These are phyloP conservation scores for Rhynchospora tenuis DNA, from an alignment of 176 grass and related monocot genomes.

Conservation along the genomic window DNA sequence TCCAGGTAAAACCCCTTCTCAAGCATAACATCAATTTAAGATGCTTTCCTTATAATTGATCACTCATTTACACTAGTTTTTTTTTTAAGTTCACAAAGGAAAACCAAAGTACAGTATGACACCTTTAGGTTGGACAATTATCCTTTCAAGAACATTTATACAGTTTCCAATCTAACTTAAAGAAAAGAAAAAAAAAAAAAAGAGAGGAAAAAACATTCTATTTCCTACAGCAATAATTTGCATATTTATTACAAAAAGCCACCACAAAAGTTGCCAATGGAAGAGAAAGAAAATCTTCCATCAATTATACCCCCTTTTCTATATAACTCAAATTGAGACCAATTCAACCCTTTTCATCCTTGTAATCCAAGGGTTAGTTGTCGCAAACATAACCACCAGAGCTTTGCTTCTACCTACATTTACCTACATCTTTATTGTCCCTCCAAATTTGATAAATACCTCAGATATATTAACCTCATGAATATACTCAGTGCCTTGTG, in stretches of 20 bases:
- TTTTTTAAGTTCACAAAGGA: too few relatives aligned
- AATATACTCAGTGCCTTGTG: not conserved
- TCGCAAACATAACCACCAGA: not conserved
- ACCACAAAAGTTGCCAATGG: slow-evolving; percentile 10
- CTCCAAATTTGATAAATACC: not conserved
- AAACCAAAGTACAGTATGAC: not conserved
- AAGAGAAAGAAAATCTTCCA: slow-evolving; percentile 25
- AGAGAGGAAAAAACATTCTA: not conserved
- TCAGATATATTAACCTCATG: not conserved
- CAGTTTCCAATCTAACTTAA: not conserved
- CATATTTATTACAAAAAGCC: slow-evolving; percentile 14
- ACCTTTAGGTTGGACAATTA: not conserved
- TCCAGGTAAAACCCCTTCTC: too few relatives aligned
- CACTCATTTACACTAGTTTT: too few relatives aligned
- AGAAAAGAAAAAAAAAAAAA: not conserved
- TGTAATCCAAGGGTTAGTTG: not conserved
- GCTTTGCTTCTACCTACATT: not conserved
- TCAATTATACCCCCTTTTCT: not conserved
- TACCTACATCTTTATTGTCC: not conserved
- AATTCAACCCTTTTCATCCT: slow-evolving; percentile 20
- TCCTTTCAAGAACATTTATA: not conserved
- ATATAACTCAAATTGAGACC: not conserved
- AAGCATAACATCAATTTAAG: too few relatives aligned
- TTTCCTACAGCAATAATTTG: slow-evolving; percentile 12
- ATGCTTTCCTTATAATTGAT: too few relatives aligned